Conservation (phyloP, 2,329 filamentous ascomycete species). For the Exophiala sp. region DNA sequence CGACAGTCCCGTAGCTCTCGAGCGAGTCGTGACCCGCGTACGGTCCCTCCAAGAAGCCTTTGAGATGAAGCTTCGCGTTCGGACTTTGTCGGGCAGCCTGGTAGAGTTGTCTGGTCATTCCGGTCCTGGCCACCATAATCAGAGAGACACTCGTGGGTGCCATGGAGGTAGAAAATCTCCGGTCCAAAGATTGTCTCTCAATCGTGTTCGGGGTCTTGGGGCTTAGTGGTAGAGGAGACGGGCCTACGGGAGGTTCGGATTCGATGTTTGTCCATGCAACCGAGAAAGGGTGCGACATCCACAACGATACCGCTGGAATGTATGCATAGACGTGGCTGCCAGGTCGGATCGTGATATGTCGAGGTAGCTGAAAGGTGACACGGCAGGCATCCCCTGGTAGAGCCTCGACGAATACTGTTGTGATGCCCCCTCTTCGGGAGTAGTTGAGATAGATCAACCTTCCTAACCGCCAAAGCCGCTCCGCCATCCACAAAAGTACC, state of each 20-base stretch:
- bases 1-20: constrained; percentile 57
- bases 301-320: constrained; percentile 46
- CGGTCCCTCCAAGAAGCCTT: constrained; percentile 57
- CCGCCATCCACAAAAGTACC: constrained; percentile 37
- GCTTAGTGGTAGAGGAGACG: constrained; percentile 9
- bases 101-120: constrained; percentile 57
- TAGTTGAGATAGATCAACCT: constrained; percentile 50
- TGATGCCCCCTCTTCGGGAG: constrained; percentile 44
- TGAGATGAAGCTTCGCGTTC: constrained; percentile 46
- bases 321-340: constrained; percentile 58
- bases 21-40: constrained; percentile 56
- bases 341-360: constrained; percentile 48
- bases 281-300: constrained; percentile 48
- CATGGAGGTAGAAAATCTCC: constrained; percentile 5
- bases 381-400: constrained; percentile 55
- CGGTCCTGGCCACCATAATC: constrained; percentile 55
- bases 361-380: constrained; percentile 55
- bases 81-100: constrained; percentile 45
- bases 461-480: constrained; percentile 43
- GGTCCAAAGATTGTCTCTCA: constrained; percentile 28
- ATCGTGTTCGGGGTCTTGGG: constrained; percentile 20
- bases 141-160: constrained; percentile 47
- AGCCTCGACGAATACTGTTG: constrained; percentile 52
- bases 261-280: constrained; percentile 41
- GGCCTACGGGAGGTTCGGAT: constrained; percentile 25